Percentiles rank a stretch among this genome's conserved stretches.
phyloP scores from a whole-genome alignment of 345 rosid genomes.

The Physaria fendleri region DNA sequence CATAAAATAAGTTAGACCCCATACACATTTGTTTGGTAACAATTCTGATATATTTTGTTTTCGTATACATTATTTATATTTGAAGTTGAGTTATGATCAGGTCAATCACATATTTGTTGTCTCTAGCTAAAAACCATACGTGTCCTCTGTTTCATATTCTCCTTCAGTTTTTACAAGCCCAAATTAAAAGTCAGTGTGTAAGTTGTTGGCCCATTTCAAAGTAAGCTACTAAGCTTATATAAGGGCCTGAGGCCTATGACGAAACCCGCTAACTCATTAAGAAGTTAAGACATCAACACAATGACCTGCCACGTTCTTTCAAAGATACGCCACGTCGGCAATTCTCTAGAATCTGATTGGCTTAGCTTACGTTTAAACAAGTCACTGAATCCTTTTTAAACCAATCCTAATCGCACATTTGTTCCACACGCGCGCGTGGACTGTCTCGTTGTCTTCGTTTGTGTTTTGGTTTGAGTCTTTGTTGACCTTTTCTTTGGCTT shows the following conservation, averaged over 20 bases:
- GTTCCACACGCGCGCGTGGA: constrained; percentile 11
- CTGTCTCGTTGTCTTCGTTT: constrained; percentile 3
- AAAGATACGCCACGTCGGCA: constrained; percentile 6
- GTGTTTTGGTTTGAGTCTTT: constrained; percentile 5
- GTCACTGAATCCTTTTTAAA: constrained; percentile 10
- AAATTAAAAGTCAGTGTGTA: neutral
- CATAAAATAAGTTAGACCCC: neutral
- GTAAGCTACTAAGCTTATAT: too few relatives aligned
- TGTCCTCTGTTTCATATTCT: neutral
- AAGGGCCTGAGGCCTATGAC: too few relatives aligned
- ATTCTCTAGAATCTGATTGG: constrained; percentile 12
- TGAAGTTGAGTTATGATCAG: neutral
- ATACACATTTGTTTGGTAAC: neutral
- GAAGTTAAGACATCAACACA: neutral
- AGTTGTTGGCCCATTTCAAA: neutral
- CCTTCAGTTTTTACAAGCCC: neutral
- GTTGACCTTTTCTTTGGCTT: constrained; percentile 11
- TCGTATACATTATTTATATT: neutral
- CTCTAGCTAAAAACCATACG: neutral
- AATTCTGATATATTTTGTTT: neutral
- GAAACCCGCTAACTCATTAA: neutral
- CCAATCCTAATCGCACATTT: neutral
- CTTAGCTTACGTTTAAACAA: constrained; percentile 10
- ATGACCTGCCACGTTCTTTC: constrained; percentile 12
- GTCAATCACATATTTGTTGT: neutral